Conservation (phyloP, 257 asterid genomes). For the Solanum stenotomum region DNA sequence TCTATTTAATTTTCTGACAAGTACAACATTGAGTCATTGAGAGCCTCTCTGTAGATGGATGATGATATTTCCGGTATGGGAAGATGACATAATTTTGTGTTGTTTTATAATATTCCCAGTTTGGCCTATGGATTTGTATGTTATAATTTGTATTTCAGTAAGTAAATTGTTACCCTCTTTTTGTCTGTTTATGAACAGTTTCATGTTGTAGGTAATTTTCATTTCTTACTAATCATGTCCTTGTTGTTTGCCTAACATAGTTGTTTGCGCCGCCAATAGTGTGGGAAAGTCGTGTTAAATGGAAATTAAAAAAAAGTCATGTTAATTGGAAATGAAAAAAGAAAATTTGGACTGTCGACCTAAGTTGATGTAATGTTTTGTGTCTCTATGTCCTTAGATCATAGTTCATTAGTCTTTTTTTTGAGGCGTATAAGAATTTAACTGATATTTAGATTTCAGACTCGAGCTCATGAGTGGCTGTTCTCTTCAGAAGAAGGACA, state of each 20-base stretch:
- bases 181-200: neutral
- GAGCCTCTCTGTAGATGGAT: neutral
- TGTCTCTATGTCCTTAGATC: neutral
- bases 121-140: neutral
- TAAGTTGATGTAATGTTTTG: neutral
- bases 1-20: neutral
- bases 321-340: neutral
- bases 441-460: conserved; percentile 52
- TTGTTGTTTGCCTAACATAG: neutral
- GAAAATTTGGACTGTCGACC: neutral
- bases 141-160: neutral
- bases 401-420: neutral
- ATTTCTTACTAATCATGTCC: neutral
- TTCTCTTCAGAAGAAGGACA: conserved; percentile 91
- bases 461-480: conserved; percentile 85
- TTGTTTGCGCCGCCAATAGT: neutral
- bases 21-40: neutral
- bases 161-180: neutral
- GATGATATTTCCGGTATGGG: neutral
- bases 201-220: neutral
- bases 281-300: neutral
- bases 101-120: neutral
- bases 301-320: neutral
- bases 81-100: neutral
- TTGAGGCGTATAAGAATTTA: conserved; percentile 11